Conservation (phyloP, 768 basidiomycete species). For the Hypsizygus marmoreus region DNA sequence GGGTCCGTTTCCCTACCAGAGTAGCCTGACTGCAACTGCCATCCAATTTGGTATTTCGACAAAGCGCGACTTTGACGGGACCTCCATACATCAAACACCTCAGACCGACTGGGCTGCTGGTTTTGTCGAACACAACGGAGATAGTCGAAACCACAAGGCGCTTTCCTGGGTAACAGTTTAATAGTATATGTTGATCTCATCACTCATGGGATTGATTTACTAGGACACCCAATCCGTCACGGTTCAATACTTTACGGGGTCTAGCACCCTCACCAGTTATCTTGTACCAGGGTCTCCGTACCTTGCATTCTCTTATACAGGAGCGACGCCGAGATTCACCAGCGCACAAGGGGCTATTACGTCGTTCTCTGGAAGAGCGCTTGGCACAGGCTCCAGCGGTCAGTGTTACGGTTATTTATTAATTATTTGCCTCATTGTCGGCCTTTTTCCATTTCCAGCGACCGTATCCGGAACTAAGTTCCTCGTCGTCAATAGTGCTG, state of each 20-base stretch:
- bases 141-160: constrained; percentile 31
- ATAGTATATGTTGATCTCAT: background rate
- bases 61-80: constrained; percentile 30
- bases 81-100: constrained; percentile 31
- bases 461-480: constrained; percentile 29
- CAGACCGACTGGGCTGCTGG: constrained; percentile 34
- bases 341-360: constrained; percentile 30
- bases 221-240: constrained; percentile 37
- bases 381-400: constrained; percentile 23
- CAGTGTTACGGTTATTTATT: background rate
- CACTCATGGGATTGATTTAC: background rate
- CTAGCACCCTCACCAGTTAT: constrained; percentile 32
- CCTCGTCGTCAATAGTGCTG: constrained; percentile 26
- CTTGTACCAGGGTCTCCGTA: constrained; percentile 36
- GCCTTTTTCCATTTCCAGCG: constrained; percentile 14
- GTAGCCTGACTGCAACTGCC: constrained; percentile 23
- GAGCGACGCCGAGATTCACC: constrained; percentile 31
- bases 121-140: constrained; percentile 33
- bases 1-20: constrained; percentile 36
- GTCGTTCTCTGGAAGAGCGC: constrained; percentile 26
- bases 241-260: constrained; percentile 33
- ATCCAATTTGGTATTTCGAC: constrained; percentile 33
- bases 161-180: constrained; percentile 29
- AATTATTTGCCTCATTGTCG: background rate
- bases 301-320: constrained; percentile 31